Evolutionary conservation across 257 asterid genomes (phyloP).

Genomic region (Jacaranda copaia): DNA sequence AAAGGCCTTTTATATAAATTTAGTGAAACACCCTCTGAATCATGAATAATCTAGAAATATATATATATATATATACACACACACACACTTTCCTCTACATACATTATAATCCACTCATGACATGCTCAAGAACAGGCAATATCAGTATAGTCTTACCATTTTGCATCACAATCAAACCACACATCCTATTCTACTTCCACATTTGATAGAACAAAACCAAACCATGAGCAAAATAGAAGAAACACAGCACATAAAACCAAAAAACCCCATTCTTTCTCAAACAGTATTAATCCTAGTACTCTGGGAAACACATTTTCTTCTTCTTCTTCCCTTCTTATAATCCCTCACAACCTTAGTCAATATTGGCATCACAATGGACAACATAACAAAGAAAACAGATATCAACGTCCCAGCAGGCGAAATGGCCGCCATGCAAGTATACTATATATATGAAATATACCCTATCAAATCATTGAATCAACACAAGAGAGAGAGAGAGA

Average conservation of each 20-base stretch:
- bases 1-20: too few relatives aligned
- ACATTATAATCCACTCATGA: too few relatives aligned
- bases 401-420: conserved; percentile 33
- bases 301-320: neutral
- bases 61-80: too few relatives aligned
- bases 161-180: neutral
- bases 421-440: conserved; percentile 48
- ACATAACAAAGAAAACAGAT: neutral
- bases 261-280: neutral
- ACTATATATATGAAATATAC: too few relatives aligned
- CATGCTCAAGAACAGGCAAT: neutral
- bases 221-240: neutral
- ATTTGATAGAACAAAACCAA: neutral
- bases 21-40: too few relatives aligned
- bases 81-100: too few relatives aligned
- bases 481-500: too few relatives aligned
- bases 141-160: neutral
- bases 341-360: conserved; percentile 33
- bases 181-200: neutral
- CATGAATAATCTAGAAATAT: too few relatives aligned
- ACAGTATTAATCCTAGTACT: neutral
- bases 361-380: conserved; percentile 26
- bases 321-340: conserved; percentile 20
- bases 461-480: too few relatives aligned
- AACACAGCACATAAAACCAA: neutral